Evolutionary conservation across 371 early-diverging fungal genomes (phyloP).

Genomic region (Lichtheimia hyalospora): DNA sequence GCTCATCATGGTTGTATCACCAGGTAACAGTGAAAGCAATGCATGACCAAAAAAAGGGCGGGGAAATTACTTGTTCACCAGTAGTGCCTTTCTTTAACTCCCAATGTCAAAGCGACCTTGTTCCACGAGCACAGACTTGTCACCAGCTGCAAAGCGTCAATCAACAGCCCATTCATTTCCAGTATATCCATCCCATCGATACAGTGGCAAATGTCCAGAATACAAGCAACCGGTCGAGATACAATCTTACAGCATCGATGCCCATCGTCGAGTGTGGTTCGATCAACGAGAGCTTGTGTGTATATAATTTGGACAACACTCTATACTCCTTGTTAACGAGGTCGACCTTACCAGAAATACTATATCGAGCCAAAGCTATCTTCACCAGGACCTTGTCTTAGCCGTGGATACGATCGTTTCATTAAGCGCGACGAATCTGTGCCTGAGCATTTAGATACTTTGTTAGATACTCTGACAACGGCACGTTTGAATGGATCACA

Average conservation of each 20-base stretch:
- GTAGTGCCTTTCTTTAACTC: too few relatives aligned
- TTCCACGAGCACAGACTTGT: neutral
- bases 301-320: neutral
- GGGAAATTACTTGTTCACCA: too few relatives aligned
- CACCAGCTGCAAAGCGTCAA: conserved; percentile 2
- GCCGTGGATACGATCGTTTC: conserved; percentile 62
- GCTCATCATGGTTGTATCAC: too few relatives aligned
- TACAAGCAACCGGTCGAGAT: conserved; percentile 80
- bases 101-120: neutral
- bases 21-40: too few relatives aligned
- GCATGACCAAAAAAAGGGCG: too few relatives aligned
- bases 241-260: conserved; percentile 75
- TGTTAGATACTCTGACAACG: conserved; percentile 64
- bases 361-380: conserved; percentile 40
- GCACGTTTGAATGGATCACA: conserved; percentile 13
- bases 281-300: conserved; percentile 70
- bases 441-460: conserved; percentile 80
- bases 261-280: conserved; percentile 57
- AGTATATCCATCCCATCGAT: conserved; percentile 23
- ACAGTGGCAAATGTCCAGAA: conserved; percentile 49
- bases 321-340: neutral
- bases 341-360: conserved; percentile 54
- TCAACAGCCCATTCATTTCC: neutral
- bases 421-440: conserved; percentile 59
- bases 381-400: conserved; percentile 29